These are phyloP conservation scores for Yamadazyma mexicana DNA, from an alignment of 1,139 yeast genomes.

Conservation along the genomic window DNA sequence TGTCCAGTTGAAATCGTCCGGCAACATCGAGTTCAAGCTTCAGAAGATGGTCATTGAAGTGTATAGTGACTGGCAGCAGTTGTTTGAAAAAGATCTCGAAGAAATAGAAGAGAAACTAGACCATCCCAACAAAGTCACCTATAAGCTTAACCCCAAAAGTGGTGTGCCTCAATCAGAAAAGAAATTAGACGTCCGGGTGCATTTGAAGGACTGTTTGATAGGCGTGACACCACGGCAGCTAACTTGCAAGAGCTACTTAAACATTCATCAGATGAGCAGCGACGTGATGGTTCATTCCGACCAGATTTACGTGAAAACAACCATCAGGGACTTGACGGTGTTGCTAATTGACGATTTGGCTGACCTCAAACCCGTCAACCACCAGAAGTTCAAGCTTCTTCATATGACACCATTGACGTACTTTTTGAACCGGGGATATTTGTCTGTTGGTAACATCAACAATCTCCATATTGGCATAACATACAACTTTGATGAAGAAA, in stretches of 20 bases:
- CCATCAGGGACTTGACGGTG: conserved; percentile 45
- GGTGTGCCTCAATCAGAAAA: background rate
- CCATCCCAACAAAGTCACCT: background rate
- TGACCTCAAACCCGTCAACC: conserved; percentile 21
- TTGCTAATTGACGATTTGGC: conserved; percentile 59
- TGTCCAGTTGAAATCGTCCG: conserved; percentile 8
- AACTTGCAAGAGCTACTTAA: conserved; percentile 49
- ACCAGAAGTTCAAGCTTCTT: background rate
- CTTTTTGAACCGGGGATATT: conserved; percentile 39
- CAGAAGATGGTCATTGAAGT: conserved; percentile 50
- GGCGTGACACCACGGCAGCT: conserved; percentile 63
- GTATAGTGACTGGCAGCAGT: conserved; percentile 55
- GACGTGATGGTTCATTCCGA: conserved; percentile 41
- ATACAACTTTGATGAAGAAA: conserved; percentile 19
- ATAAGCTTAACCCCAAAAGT: background rate
- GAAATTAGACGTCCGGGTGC: conserved; percentile 40
- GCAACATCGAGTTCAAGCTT: conserved; percentile 36
- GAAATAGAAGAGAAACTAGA: conserved; percentile 6
- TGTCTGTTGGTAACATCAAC: conserved; percentile 44
- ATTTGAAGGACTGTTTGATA: conserved; percentile 51
- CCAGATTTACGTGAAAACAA: conserved; percentile 39
- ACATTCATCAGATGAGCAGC: conserved; percentile 52
- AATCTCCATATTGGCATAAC: conserved; percentile 44
- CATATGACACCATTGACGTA: conserved; percentile 14
- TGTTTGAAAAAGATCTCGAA: conserved; percentile 21